phyloP scores from a whole-genome alignment of 192 early-diverging fungal genomes.

The Umbelopsis isabellina region DNA sequence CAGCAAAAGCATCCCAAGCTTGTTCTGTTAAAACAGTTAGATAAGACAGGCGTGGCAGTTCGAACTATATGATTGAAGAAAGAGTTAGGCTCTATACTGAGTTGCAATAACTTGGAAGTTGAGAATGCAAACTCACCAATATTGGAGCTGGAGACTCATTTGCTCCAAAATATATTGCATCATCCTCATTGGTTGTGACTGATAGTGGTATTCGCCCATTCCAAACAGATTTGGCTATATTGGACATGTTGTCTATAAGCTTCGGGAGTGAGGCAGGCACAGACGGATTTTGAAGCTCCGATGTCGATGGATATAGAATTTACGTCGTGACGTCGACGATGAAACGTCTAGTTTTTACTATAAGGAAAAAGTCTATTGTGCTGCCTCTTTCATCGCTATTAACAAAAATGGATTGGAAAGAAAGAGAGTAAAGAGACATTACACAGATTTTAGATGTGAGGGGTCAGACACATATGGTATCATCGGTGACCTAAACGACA shows the following conservation, averaged over 20 bases:
- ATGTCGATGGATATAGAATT: no score
- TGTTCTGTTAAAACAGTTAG: conserved; percentile 58
- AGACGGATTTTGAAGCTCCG: not conserved
- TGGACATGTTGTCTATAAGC: not conserved
- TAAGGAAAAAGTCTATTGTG: no score
- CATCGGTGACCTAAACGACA: not conserved
- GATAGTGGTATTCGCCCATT: conserved; percentile 36
- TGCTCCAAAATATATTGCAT: conserved; percentile 27
- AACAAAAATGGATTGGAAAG: no score
- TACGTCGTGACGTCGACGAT: no score
- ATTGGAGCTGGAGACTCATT: conserved; percentile 30
- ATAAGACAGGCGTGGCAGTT: conserved; percentile 62
- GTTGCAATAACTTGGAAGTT: not conserved
- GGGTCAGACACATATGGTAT: not conserved
- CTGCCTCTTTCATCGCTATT: no score
- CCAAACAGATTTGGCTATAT: conserved; percentile 38
- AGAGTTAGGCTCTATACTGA: not conserved
- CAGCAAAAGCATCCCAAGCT: conserved; percentile 53
- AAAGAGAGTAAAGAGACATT: no score
- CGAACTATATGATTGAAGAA: conserved; percentile 40
- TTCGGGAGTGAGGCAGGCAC: not conserved
- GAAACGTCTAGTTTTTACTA: no score
- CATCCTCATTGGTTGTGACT: conserved; percentile 22
- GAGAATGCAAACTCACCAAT: conserved; percentile 35
- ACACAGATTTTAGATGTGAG: not conserved